Evolutionary conservation across 2,329 filamentous ascomycete genomes (phyloP), one percentile per base, ranked within the genome.

Genomic region (Ophiocordyceps camponoti-leonardi): DNA sequence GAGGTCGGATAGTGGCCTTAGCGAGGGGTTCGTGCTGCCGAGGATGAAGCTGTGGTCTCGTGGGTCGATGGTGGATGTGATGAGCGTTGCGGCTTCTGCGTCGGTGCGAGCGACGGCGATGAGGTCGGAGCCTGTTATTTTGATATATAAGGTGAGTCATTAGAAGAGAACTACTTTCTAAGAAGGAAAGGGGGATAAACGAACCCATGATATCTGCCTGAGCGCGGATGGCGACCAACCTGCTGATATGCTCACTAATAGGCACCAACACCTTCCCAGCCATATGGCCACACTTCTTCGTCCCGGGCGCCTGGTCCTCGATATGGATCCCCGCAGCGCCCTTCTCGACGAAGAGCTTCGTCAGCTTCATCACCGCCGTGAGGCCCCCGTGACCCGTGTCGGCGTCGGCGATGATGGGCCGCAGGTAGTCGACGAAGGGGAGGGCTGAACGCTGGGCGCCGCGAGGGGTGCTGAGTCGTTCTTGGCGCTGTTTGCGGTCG

Each of bases 221-320:
- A 5, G 92, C 90, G 49, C 92, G 83, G 62, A 98, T 96, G 54
- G 92, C 88, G 44, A 98, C 87, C 46, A 98, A 74, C 46, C 92
- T 83, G 71, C 95, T 96, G 69, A 96, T 95, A 71, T 98, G 92
- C 70, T 98, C 92, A 66, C 79, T 85, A 61, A 95, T 93, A 44
- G 92, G 92, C 45, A 98, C 92, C 49, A 98, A 73, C 41, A 96
- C 92, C 70, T 96, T 96, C 59, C 92, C 92, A 53, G 92, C 92
- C 92, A 96, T 96, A 69, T 96, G 92, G 51, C 92, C 92, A 64
- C 92, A 98, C 77, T 98, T 98, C 78, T 98, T 98, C 44, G 92
- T 96, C 46, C 92, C 92, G 3, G 92, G 90, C 4, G 92, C 90
- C 67, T 96, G 92, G 63, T 98, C 92, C 67, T 98, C 92, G 55